Evolutionary conservation across 1,284 basidiomycete species (phyloP).

Genomic region (Papiliotrema fonsecae): DNA sequence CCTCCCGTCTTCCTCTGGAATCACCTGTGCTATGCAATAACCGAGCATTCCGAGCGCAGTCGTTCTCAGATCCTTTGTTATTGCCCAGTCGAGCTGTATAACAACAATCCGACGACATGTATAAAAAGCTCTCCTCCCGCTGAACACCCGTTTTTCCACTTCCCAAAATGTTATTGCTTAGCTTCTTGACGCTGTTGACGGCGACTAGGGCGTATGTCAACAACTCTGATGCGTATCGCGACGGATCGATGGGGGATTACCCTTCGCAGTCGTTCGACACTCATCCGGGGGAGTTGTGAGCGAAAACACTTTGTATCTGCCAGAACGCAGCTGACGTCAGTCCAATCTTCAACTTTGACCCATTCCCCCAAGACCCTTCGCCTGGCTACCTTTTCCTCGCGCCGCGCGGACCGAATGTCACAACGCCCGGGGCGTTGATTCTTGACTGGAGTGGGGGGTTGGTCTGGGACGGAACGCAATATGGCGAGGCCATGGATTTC

Average conservation of each 20-base stretch:
- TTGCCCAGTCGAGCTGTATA: too few species aligned
- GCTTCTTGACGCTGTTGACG: background rate
- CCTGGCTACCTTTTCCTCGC: slow-evolving; percentile 25
- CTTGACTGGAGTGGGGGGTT: slow-evolving; percentile 27
- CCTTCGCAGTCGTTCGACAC: background rate
- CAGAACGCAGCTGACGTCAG: background rate
- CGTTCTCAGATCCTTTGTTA: too few species aligned
- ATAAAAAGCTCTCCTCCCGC: too few species aligned
- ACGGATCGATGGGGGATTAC: background rate
- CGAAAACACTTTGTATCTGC: background rate
- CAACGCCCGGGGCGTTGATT: slow-evolving; percentile 18
- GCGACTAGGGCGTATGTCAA: background rate
- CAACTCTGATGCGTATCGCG: background rate
- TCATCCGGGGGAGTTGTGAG: background rate
- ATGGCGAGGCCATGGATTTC: slow-evolving; percentile 30
- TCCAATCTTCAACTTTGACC: slow-evolving; percentile 1
- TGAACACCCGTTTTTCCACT: too few species aligned
- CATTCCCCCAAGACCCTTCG: background rate
- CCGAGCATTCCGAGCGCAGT: too few species aligned
- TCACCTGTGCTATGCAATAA: too few species aligned
- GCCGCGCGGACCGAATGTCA: slow-evolving; percentile 23
- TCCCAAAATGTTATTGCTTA: too few species aligned
- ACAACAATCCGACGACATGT: too few species aligned
- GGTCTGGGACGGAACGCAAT: slow-evolving; percentile 27
- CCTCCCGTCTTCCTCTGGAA: too few species aligned